Evolutionary conservation across 2,329 filamentous ascomycete genomes (phyloP), one percentile per base, ranked within the genome.

Genomic region (Claviceps quebecensis): DNA sequence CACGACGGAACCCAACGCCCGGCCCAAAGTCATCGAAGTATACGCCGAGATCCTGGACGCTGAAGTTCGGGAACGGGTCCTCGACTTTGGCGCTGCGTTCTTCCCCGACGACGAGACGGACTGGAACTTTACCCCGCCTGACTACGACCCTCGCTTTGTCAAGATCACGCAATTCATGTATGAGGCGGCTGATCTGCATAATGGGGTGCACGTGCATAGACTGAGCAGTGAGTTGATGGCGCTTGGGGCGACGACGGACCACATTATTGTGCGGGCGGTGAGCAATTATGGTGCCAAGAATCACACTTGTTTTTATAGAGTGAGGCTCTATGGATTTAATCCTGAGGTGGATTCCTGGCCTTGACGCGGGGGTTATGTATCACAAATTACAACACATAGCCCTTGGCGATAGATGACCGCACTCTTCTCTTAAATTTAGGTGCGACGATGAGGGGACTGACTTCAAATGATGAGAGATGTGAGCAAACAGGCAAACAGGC

Each of bases 1-100:
- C 2, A 83, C 81, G 0, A 71, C 81, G 7, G 75, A 83, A 46
- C 77, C 82, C 0, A 73, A 70, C 14, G 70, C 81, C 1, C 80
- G 81, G 36, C 87, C 87, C 0, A 74, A 70, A 49, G 72, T 83
- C 2, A 77, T 91, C 52, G 86, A 91, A 61, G 63, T 91, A 8
- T 87, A 84, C 74, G 81, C 75, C 5, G 70, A 73, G 40, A 75
- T 83, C 53, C 69, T 72, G 17, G 73, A 81, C 45, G 47, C 65
- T 23, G 60, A 56, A 2, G 58, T 71, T 26, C 71, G 68, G 37
- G 59, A 67, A 26, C 67, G 68, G 26, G 63, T 74, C 1, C 58
- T 60, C 19, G 65, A 70, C 54, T 78, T 75, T 58, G 69, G 72
- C 16, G 59, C 62, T 8, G 61, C 60, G 2, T 66, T 72, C 40